Base-by-base conservation (phyloP, 208 protist species). In the Naegleria lovaniensis region DNA sequence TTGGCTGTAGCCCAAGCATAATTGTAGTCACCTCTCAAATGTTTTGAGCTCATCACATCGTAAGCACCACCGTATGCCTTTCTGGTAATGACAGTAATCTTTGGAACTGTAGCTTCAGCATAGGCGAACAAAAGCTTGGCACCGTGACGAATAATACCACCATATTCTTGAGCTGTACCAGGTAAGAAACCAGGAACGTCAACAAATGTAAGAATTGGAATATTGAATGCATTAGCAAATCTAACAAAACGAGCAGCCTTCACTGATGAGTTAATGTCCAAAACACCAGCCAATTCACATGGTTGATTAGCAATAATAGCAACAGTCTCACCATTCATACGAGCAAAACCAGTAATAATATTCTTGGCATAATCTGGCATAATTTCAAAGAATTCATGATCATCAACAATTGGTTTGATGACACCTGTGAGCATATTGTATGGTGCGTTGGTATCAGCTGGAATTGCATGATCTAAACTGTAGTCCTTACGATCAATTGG, bases 51-150 rank as follows among this genome's bases (percentile, higher is more conserved):
- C 98, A 99, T 99, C 43, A 99, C 98, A 93, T 98, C 96, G 92
- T 99, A 98, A 41, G 98, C 98, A 89, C 97, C 98, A 94, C 98
- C 98, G 92, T 99, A 99, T 41, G 97, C 97, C 94, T 98, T 98
- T 92, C 98, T 95, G 5, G 97, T 98, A 92, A 99, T 98, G 84
- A 99, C 94, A 19, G 98, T 98, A 83, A 98, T 93, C 93, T 98
- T 98, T 85, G 98, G 98, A 75, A 99, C 98, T 41, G 97, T 99
- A 13, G 98, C 97, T 93, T 99, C 98, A 15, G 97, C 96, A 93
- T 98, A 99, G 19, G 98, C 98, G 92, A 98, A 99, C n/a, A 99
- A 94, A 39, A 99, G 94, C 94, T 99, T 99, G 83, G 98, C 97
- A 88, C 98, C 98, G 93, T 99, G 96, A 90, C 97, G 95, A 91